Conservation (phyloP, 257 asterid genomes). For the Solanum paucissectum region DNA sequence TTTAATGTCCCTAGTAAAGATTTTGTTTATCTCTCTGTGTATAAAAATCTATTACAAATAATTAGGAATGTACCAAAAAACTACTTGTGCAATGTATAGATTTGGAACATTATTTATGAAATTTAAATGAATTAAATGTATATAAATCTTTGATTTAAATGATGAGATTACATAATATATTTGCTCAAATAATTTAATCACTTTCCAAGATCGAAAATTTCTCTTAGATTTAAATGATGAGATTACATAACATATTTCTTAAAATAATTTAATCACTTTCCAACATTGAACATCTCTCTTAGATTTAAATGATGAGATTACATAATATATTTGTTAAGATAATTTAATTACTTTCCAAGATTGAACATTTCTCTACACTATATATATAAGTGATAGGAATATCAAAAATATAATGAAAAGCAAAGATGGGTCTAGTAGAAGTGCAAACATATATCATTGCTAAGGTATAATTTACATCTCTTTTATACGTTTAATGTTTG, state of each 20-base stretch:
- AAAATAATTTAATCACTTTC: no score
- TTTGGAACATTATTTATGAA: not conserved
- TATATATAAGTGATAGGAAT: not conserved
- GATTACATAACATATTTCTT: no score
- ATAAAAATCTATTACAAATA: not conserved
- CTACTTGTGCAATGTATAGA: not conserved
- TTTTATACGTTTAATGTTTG: not conserved
- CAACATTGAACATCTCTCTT: no score
- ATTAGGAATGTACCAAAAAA: not conserved
- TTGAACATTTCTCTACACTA: not conserved
- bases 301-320: no score
- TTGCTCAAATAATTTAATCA: not conserved
- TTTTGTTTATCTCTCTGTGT: not conserved
- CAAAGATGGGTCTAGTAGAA: not conserved
- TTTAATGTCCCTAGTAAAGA: not conserved
- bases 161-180: not conserved
- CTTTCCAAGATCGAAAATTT: no score
- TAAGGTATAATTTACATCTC: not conserved
- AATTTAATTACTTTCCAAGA: not conserved
- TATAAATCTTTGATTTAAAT: not conserved
- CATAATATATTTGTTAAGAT: no score
- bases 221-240: not conserved
- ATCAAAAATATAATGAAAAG: not conserved
- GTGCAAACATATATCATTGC: not conserved
- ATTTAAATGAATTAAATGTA: not conserved